phyloP scores from a whole-genome alignment of 1,284 basidiomycete genomes.

The Papiliotrema laurentii region DNA sequence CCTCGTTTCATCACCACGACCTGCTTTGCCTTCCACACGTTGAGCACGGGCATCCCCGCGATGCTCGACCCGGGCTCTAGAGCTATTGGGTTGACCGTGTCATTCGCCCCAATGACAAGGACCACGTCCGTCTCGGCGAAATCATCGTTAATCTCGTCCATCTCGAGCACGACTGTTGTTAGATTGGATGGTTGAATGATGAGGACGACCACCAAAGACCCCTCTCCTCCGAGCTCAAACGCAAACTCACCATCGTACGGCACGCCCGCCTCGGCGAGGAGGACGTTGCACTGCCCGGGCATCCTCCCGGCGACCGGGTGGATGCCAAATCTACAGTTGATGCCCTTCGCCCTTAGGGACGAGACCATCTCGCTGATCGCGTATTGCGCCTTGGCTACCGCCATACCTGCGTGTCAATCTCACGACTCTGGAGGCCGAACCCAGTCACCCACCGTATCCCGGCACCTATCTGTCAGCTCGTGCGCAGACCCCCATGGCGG shows the following conservation, averaged over 20 bases:
- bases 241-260: slow-evolving; percentile 71
- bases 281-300: slow-evolving; percentile 62
- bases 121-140: slow-evolving; percentile 77
- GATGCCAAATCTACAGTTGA: slow-evolving; percentile 58
- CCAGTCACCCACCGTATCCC: slow-evolving; percentile 73
- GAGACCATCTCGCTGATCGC: slow-evolving; percentile 75
- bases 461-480: slow-evolving; percentile 56
- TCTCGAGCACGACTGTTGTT: slow-evolving; percentile 72
- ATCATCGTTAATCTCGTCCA: slow-evolving; percentile 89
- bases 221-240: no score
- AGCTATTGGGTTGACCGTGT: slow-evolving; percentile 82
- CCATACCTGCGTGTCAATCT: no score
- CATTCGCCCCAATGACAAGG: slow-evolving; percentile 71
- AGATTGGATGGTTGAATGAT: no score
- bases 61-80: slow-evolving; percentile 78
- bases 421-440: no score
- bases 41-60: slow-evolving; percentile 81
- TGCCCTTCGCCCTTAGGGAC: slow-evolving; percentile 63
- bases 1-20: slow-evolving; percentile 85
- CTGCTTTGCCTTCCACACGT: slow-evolving; percentile 85
- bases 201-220: no score
- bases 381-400: slow-evolving; percentile 80
- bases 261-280: slow-evolving; percentile 78
- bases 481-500: neutral
- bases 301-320: slow-evolving; percentile 45